Percentiles rank a stretch among this genome's conserved stretches.
Conservation (phyloP, 2,329 filamentous ascomycete genomes). For the Clonostachys byssicola region DNA sequence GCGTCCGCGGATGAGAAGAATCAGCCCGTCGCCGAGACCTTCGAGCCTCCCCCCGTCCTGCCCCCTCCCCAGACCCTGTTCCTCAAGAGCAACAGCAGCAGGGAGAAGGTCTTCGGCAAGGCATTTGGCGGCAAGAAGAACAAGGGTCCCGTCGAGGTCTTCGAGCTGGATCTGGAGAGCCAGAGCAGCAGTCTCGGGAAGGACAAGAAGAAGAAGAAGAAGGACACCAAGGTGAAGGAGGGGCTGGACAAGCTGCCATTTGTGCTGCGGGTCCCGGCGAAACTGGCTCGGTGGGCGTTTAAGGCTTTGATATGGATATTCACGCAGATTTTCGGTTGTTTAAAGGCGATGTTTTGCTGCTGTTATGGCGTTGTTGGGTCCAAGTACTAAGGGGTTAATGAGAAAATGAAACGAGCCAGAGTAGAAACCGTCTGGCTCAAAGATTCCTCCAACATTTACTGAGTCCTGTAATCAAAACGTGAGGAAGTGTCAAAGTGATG, state of each 20-base stretch:
- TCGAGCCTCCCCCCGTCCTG: constrained; percentile 44
- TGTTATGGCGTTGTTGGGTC: constrained; percentile 45
- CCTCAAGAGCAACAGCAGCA: constrained; percentile 8
- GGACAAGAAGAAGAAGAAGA: constrained; percentile 18
- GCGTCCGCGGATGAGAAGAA: constrained; percentile 53
- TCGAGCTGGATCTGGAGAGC: constrained; percentile 60
- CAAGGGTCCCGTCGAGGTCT: constrained; percentile 44
- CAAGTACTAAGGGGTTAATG: constrained; percentile 25
- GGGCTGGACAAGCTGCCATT: constrained; percentile 45
- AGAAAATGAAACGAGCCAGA: too few species aligned
- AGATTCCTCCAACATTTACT: too few species aligned
- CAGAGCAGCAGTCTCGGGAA: constrained; percentile 42
- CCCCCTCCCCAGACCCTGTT: constrained; percentile 25
- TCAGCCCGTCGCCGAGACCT: constrained; percentile 37
- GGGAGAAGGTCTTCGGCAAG: constrained; percentile 9
- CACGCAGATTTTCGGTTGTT: constrained; percentile 49
- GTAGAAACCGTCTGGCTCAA: too few species aligned
- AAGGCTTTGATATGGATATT: constrained; percentile 56
- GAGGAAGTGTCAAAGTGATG: too few species aligned
- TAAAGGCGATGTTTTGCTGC: constrained; percentile 43
- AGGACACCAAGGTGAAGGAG: constrained; percentile 28
- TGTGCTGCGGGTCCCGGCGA: constrained; percentile 40
- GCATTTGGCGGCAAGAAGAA: constrained; percentile 15
- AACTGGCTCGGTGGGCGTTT: constrained; percentile 46
- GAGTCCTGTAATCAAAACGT: too few species aligned